Conservation (phyloP, 2,329 filamentous ascomycete genomes). For the Drechslerella dactyloides region DNA sequence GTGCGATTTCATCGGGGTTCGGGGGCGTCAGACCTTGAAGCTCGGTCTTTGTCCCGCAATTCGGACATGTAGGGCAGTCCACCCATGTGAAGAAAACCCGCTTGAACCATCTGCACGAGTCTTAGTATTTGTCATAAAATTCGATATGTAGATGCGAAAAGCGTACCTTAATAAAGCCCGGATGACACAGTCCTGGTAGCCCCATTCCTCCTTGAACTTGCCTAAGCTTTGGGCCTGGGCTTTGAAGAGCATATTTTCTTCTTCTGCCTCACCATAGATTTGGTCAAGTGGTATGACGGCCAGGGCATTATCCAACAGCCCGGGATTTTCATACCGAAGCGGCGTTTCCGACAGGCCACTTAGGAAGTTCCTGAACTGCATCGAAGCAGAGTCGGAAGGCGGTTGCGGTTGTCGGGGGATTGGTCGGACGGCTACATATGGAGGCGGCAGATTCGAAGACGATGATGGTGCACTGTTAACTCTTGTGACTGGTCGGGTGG, state of each 20-base stretch:
- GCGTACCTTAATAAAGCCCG: conserved; percentile 79
- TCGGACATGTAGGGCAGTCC: conserved; percentile 86
- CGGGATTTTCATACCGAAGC: conserved; percentile 94
- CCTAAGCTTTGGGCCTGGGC: conserved; percentile 88
- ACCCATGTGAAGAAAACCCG: conserved; percentile 94
- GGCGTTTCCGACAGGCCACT: conserved; percentile 86
- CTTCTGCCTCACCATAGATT: conserved; percentile 91
- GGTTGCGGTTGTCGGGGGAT: conserved; percentile 70
- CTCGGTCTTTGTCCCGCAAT: conserved; percentile 82
- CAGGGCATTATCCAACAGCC: conserved; percentile 88
- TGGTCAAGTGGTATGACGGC: conserved; percentile 84
- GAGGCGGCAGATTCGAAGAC: conserved; percentile 60
- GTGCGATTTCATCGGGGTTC: conserved; percentile 85
- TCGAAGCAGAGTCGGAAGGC: conserved; percentile 73
- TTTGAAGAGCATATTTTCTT: conserved; percentile 84
- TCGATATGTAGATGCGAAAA: conserved; percentile 32
- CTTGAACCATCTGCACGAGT: conserved; percentile 80
- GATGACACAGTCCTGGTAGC: conserved; percentile 96
- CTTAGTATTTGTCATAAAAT: conserved; percentile 34
- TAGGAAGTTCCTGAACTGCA: conserved; percentile 81
- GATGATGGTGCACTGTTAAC: conserved; percentile 53
- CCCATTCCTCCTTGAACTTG: conserved; percentile 84
- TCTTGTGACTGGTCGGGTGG: conserved; percentile 55
- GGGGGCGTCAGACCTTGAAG: conserved; percentile 82
- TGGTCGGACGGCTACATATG: conserved; percentile 65